Conservation (phyloP, 1,139 yeast genomes). For the Debaryomyces sp. region DNA sequence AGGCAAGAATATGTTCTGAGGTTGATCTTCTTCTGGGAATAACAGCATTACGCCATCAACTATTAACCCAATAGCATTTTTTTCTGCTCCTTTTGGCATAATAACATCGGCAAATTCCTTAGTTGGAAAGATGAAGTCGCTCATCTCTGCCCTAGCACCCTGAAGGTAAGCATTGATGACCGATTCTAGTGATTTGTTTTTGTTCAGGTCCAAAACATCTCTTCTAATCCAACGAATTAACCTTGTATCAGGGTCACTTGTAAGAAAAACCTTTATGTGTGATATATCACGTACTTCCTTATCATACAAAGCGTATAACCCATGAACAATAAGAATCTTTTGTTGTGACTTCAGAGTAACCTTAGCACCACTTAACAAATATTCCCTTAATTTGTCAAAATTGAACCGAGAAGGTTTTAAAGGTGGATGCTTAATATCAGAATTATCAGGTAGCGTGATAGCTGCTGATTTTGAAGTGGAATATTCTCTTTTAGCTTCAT, state of each 20-base stretch:
- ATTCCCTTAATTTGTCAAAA: slow-evolving; percentile 27
- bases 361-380: slow-evolving; percentile 16
- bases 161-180: slow-evolving; percentile 64
- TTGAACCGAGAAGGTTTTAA: slow-evolving; percentile 46
- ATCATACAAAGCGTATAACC: slow-evolving; percentile 79
- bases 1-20: slow-evolving; percentile 17
- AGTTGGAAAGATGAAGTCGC: slow-evolving; percentile 71
- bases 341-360: slow-evolving; percentile 14
- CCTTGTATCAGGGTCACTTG: slow-evolving; percentile 84
- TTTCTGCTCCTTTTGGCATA: slow-evolving; percentile 73
- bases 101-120: slow-evolving; percentile 81
- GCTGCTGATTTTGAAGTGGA: slow-evolving; percentile 32
- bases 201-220: slow-evolving; percentile 35
- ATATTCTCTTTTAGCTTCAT: slow-evolving; percentile 12
- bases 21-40: slow-evolving; percentile 30
- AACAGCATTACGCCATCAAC: slow-evolving; percentile 67
- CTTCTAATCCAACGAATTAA: slow-evolving; percentile 71
- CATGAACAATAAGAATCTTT: slow-evolving; percentile 65
- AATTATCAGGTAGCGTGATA: slow-evolving; percentile 28
- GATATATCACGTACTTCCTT: slow-evolving; percentile 58
- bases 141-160: slow-evolving; percentile 76
- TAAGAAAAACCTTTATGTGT: slow-evolving; percentile 73
- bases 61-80: slow-evolving; percentile 63
- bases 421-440: slow-evolving; percentile 20
- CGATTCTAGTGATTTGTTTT: slow-evolving; percentile 41